Conservation (phyloP, 257 asterid genomes). For the Jaltomata sinuosa region DNA sequence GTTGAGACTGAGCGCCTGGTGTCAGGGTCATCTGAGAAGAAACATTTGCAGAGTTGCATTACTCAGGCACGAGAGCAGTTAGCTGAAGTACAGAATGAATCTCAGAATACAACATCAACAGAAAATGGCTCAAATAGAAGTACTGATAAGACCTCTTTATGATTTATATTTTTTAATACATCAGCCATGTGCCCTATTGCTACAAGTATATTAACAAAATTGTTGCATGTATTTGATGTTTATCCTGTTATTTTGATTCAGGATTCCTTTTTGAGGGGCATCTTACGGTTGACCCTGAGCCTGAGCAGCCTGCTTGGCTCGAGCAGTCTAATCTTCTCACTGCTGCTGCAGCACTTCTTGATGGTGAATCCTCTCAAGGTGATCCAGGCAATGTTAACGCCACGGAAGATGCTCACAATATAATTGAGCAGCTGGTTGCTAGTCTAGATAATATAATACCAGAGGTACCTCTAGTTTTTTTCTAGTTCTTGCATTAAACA, state of each 20-base stretch:
- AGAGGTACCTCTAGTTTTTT: constrained; percentile 34
- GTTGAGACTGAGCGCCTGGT: constrained; percentile 54
- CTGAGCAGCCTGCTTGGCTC: constrained; percentile 88
- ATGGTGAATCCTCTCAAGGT: constrained; percentile 59
- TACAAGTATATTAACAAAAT: neutral
- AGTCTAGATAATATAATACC: constrained; percentile 67
- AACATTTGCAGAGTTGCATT: constrained; percentile 59
- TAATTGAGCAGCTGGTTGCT: constrained; percentile 42
- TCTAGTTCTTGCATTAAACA: neutral
- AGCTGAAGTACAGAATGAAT: constrained; percentile 34
- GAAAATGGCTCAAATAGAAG: constrained; percentile 51
- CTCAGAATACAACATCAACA: constrained; percentile 30
- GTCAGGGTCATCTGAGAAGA: constrained; percentile 41
- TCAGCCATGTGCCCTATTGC: neutral
- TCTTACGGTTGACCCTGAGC: constrained; percentile 90
- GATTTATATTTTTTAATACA: neutral
- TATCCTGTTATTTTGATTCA: constrained; percentile 16
- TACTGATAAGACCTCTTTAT: constrained; percentile 1
- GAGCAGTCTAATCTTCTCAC: constrained; percentile 53
- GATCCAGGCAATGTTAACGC: constrained; percentile 21
- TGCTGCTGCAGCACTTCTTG: constrained; percentile 61
- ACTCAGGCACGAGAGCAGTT: constrained; percentile 60
- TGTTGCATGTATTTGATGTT: neutral
- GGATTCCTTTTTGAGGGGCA: constrained; percentile 98
- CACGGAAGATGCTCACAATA: constrained; percentile 29